Evolutionary conservation across 495 filamentous ascomycete genomes (phyloP), one percentile per base, ranked within the genome.

Genomic region (Hypoxylon rickii): DNA sequence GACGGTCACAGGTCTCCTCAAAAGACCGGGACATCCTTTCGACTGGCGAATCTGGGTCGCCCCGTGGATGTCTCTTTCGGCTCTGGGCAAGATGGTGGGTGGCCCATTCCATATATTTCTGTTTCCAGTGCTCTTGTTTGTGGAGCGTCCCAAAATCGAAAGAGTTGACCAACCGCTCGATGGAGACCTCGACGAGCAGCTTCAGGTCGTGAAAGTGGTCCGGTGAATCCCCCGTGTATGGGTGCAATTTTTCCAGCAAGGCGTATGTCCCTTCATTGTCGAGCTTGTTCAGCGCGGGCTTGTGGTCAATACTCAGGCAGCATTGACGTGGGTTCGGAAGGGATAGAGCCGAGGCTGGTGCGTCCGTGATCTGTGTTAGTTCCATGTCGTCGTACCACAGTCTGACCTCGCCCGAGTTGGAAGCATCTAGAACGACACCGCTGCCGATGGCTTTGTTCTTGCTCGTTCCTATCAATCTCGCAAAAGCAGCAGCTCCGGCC

Each of bases 351-450:
- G 29, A 3, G 7, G 11, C 12, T 21, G 36, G 38, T 2, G 15
- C 24, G 3, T 12, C 31, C 11, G 44, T 42, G 5, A 51, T 16
- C 17, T 33, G 45, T 4, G 51, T 55, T n/a, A 61, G 16, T 15
- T 55, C 38, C 2, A 61, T 24, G 8, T 34, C 51, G 2, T 61
- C 50, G 29, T 45, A 61, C 44, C 45, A 51, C 18, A 61, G 24
- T 12, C 50, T 18, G 10, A 45, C 21, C 8, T 36, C 44, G 6
- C 42, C 18, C 7, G 39, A 4, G 26, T 13, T 22, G 16, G n/a
- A 3, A 11, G 1, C n/a, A 17, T 33, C 22, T 10, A 48, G 8
- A 11, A 16, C 58, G 10, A 46, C 18, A 3, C 44, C 58, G 22
- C 18, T 45, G 11, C 38, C 44, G 31, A 29, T 21, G 19, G 42